Evolutionary conservation across 129 eudicot genomes (phyloP), one percentile per base, ranked within the genome.

Genomic region (Oenanthe sinensis): DNA sequence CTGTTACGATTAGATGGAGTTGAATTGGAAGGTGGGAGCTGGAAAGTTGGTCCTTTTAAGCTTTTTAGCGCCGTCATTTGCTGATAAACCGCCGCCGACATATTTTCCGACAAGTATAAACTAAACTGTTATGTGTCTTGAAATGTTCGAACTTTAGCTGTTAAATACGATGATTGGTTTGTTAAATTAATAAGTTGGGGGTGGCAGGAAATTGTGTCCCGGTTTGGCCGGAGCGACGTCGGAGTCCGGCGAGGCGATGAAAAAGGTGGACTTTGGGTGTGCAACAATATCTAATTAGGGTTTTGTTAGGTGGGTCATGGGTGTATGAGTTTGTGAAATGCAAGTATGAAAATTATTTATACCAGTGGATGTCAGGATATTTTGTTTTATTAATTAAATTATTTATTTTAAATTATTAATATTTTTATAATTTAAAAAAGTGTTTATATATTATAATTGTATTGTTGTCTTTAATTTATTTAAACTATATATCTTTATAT

Each of bases 51-150:
- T 0, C 68, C 33, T 6, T n/a, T 13, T 48, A 48, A 69, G 74
- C 74, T 69, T 69, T 37, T 73, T 5, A 44, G 16, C 54, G 76
- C 55, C 28, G 55, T 11, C 54, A 44, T 73, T 44, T 73, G 55
- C 55, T 73, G 76, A 73, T 44, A 73, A 24, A 44, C 55, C 48
- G 54, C 54, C 52, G 54, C 26, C 76, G 76, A 44, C 76, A 73
- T 73, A 36, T 43, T 43, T 43, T 72, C 28, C 65, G 65, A 58
- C 65, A 8, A 58, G 30, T 33, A 33, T 33, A 33, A 33, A 33
- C 36, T 13, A 14, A 48, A 48, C 19, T 48, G 52, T 13, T 48
- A 2, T 1, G 0, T 48, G 52, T 48, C 19, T 48, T 14, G 14
- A 48, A 48, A 12, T 48, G 52, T 14, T 3, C 13, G 52, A 13